Evolutionary conservation across 495 filamentous ascomycete genomes (phyloP).

Genomic region (Aspergillus mulundensis): DNA sequence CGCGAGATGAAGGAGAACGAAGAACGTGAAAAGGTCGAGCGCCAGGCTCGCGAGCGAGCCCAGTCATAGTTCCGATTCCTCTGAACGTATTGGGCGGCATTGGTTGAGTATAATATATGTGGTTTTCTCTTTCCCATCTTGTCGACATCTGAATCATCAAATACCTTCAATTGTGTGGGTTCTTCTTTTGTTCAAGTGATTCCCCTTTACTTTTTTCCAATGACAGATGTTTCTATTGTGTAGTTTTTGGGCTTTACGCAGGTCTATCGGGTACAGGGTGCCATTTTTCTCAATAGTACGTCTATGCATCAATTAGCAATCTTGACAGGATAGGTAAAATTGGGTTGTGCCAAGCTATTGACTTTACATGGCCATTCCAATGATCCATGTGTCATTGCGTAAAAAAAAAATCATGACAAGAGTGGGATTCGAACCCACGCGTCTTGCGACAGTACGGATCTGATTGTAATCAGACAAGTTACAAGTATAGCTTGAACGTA

Average conservation of each 20-base stretch:
- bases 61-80: constrained; percentile 15
- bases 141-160: constrained; percentile 10
- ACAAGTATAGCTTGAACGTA: no score
- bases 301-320: not conserved
- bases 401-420: constrained; percentile 28
- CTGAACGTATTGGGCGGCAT: constrained; percentile 9
- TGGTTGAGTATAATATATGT: not conserved
- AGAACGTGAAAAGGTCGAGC: constrained; percentile 64
- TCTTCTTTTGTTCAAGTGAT: constrained; percentile 21
- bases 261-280: not conserved
- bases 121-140: not conserved
- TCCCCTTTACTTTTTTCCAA: constrained; percentile 22
- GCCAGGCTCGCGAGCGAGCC: constrained; percentile 42
- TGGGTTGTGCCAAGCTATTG: no score
- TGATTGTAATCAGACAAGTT: no score
- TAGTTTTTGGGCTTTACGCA: not conserved
- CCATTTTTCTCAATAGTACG: not conserved
- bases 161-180: constrained; percentile 16
- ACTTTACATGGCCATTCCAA: no score
- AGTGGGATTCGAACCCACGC: constrained; percentile 46
- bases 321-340: no score
- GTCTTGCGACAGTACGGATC: no score
- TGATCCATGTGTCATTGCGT: no score
- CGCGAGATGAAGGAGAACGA: constrained; percentile 87
- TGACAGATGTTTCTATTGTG: constrained; percentile 5